These are phyloP conservation scores for Xylariaceae sp. DNA, from an alignment of 2,329 filamentous ascomycete genomes.

Conservation along the genomic window DNA sequence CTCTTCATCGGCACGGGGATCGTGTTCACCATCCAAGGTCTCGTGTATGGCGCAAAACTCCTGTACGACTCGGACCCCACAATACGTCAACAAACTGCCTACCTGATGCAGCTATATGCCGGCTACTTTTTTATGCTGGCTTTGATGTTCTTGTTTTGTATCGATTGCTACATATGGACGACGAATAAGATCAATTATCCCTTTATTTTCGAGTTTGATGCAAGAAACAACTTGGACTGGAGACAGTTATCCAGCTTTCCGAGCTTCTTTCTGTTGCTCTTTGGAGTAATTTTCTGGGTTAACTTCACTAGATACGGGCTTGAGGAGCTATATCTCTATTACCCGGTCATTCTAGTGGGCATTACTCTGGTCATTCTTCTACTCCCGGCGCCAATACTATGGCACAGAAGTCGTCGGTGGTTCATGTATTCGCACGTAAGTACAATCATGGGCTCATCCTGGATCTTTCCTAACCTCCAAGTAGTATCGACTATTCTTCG, in stretches of 20 bases:
- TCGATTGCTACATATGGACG: conserved; percentile 84
- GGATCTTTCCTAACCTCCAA: conserved; percentile 32
- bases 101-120: conserved; percentile 85
- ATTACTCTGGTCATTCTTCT: conserved; percentile 71
- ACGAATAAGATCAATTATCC: conserved; percentile 89
- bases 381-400: conserved; percentile 73
- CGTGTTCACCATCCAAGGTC: conserved; percentile 67
- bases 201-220: conserved; percentile 96
- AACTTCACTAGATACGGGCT: conserved; percentile 77
- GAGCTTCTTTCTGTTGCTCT: conserved; percentile 75
- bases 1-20: conserved; percentile 69
- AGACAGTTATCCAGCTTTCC: conserved; percentile 85
- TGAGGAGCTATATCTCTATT: conserved; percentile 77
- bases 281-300: conserved; percentile 83
- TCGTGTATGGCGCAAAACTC: conserved; percentile 62
- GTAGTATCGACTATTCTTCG: conserved; percentile 81
- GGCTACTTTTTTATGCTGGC: conserved; percentile 87
- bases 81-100: conserved; percentile 60
- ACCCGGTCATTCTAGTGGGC: conserved; percentile 77
- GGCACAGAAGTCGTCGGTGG: conserved; percentile 79
- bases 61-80: conserved; percentile 51
- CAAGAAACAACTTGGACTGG: conserved; percentile 85
- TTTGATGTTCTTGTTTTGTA: conserved; percentile 79
- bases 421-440: conserved; percentile 85
- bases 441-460: conserved; percentile 15